Percentiles rank a stretch among this genome's conserved stretches.
These are phyloP conservation scores for Agroathelia rolfsii DNA, from an alignment of 1,284 basidiomycete species.

Conservation along the genomic window DNA sequence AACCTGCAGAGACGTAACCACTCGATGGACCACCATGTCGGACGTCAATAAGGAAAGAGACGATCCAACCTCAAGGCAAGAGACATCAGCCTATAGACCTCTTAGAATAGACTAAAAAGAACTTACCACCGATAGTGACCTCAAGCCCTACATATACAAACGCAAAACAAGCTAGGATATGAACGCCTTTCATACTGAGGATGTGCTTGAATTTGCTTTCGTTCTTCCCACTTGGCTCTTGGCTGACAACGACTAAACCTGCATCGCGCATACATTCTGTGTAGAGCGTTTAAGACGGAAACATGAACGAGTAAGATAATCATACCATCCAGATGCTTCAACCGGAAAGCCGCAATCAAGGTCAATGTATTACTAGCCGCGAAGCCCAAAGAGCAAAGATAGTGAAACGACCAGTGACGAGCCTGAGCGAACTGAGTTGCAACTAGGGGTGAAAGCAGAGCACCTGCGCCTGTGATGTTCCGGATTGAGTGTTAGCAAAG, in stretches of 20 bases:
- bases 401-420: slow-evolving; percentile 53
- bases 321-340: slow-evolving; percentile 45
- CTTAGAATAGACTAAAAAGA: background rate
- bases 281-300: too few species aligned
- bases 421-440: slow-evolving; percentile 52
- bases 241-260: too few species aligned
- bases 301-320: background rate
- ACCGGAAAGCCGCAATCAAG: slow-evolving; percentile 40
- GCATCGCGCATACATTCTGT: too few species aligned
- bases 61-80: slow-evolving; percentile 41
- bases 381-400: slow-evolving; percentile 48
- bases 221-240: too few species aligned
- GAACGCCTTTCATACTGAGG: slow-evolving; percentile 40
- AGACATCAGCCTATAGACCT: background rate
- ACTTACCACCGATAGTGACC: slow-evolving; percentile 50
- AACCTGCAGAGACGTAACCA: slow-evolving; percentile 44
- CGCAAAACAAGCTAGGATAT: slow-evolving; percentile 49
- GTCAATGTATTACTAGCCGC: slow-evolving; percentile 34
- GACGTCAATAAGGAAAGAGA: slow-evolving; percentile 43
- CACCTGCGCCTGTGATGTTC: slow-evolving; percentile 47
- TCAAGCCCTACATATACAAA: slow-evolving; percentile 63
- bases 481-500: too few species aligned
- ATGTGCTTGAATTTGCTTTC: slow-evolving; percentile 48
- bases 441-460: slow-evolving; percentile 47
- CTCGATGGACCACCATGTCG: slow-evolving; percentile 35